phyloP scores from a whole-genome alignment of 208 protist genomes.

The Crithidia bombi region DNA sequence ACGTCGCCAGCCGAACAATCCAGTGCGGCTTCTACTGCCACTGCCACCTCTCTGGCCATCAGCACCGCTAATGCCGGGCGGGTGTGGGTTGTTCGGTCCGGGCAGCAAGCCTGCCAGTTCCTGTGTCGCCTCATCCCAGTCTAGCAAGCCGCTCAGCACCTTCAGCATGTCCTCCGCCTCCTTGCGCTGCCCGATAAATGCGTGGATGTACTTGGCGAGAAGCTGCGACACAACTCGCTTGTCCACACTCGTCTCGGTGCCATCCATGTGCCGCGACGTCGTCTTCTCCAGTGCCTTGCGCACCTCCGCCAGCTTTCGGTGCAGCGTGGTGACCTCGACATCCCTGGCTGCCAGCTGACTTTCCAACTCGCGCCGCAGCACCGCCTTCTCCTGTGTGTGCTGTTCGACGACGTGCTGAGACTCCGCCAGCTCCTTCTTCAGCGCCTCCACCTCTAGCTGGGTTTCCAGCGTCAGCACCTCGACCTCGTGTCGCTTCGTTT shows the following conservation, averaged over 20 bases:
- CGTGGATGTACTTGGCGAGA: conserved; percentile 86
- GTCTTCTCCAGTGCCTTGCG: conserved; percentile 65
- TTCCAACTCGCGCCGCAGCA: conserved; percentile 8
- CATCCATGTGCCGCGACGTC: conserved; percentile 56
- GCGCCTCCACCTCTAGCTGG: conserved; percentile 32
- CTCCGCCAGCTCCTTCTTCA: conserved; percentile 27
- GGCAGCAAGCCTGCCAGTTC: conserved; percentile 78
- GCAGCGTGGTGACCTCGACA: conserved; percentile 64
- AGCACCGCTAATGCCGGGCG: conserved; percentile 14
- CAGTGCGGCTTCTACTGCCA: conserved; percentile 22
- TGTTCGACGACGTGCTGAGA: conserved; percentile 2
- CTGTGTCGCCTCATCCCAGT: conserved; percentile 84
- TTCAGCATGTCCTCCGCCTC: conserved; percentile 83
- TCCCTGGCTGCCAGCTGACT: conserved; percentile 61
- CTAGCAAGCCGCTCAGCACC: conserved; percentile 70
- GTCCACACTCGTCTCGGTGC: conserved; percentile 67
- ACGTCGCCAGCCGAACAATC: conserved; percentile 35
- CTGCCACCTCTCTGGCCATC: not conserved
- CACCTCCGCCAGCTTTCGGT: conserved; percentile 82
- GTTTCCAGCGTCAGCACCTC: conserved; percentile 30
- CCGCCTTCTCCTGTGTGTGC: conserved; percentile 22
- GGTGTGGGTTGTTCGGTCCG: conserved; percentile 66
- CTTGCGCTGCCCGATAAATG: conserved; percentile 49
- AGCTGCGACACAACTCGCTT: conserved; percentile 85
- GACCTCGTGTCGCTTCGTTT: conserved; percentile 31